Evolutionary conservation across 352 stramenopile genomes (phyloP), one percentile per base, ranked within the genome.

Genomic region (Phytophthora macrochlamydospora): DNA sequence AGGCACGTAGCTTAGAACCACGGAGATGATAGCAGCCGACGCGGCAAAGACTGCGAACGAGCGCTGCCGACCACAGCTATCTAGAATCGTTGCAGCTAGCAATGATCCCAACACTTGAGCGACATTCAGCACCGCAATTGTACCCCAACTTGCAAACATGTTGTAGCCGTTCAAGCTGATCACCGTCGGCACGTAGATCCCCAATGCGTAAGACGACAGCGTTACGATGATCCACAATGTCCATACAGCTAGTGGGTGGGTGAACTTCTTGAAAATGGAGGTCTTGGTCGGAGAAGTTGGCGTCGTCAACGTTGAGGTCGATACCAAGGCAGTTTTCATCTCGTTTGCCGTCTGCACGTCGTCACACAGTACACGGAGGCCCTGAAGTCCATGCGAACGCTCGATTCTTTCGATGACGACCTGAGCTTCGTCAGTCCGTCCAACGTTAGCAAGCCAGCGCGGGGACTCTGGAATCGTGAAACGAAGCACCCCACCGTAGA

Each of bases 401-500:
- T 73, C 55, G 9, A 73, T 62, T 33, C 67, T 56, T 48, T 73
- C 55, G 13, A 76, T 28, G 24, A 73, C 33, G n/a, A 29, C 33
- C 31, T 18, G 7, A 49, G 69, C 63, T 61, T 85, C 69, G n/a
- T 77, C 45, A 12, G 13, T 69, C 1, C 65, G 64, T 14, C 71
- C 68, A 11, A 76, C 56, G 51, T 53, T 66, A 31, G 59, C 65
- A 30, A 85, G 68, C 77, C 77, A 85, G n/a, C 71, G 73, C 46
- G 77, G 77, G 8, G 77, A 85, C 45, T 85, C 77, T 31, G 74
- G 69, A 31, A 83, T 14, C 4, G 44, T 59, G 32, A 78, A 56
- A 8, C 59, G 58, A 32, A 75, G 13, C 33, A 71, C 55, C n/a
- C 58, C 31, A 4, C 64, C 58, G 37, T 75, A 68, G 28, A 81